phyloP scores from a whole-genome alignment of 2,329 filamentous ascomycete species.

The Hypoxylon sp. region DNA sequence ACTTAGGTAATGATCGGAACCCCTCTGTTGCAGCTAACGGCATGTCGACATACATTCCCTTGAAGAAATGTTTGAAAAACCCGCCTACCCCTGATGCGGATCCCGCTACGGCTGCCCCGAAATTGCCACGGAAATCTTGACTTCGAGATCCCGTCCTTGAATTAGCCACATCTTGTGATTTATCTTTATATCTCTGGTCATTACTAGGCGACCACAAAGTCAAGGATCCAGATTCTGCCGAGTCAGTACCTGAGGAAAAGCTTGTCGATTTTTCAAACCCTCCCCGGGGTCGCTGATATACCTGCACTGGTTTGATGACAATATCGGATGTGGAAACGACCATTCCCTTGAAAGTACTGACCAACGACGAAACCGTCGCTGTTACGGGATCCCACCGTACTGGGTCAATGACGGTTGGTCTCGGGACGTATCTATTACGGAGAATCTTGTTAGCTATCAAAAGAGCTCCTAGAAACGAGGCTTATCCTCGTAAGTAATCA shows the following conservation, averaged over 20 bases:
- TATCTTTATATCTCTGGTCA: neutral
- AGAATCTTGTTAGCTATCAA: no score
- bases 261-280: no score
- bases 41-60: conserved; percentile 61
- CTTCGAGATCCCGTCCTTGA: neutral
- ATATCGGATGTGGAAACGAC: conserved; percentile 10
- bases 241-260: no score
- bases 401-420: conserved; percentile 14
- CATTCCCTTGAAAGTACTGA: conserved; percentile 34
- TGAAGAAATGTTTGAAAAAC: conserved; percentile 29
- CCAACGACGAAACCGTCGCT: conserved; percentile 43
- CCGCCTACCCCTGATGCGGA: conserved; percentile 30
- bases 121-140: neutral
- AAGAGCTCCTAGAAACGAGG: no score
- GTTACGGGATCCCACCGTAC: conserved; percentile 53
- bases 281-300: no score
- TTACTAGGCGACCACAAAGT: neutral
- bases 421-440: neutral
- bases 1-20: conserved; percentile 66
- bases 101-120: conserved; percentile 15
- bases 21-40: conserved; percentile 66
- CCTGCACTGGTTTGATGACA: no score
- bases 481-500: no score
- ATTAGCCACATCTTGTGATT: neutral
- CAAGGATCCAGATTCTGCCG: neutral